Evolutionary conservation across 176 grass and related monocot genomes (phyloP).

Genomic region (Zoysia japonica): DNA sequence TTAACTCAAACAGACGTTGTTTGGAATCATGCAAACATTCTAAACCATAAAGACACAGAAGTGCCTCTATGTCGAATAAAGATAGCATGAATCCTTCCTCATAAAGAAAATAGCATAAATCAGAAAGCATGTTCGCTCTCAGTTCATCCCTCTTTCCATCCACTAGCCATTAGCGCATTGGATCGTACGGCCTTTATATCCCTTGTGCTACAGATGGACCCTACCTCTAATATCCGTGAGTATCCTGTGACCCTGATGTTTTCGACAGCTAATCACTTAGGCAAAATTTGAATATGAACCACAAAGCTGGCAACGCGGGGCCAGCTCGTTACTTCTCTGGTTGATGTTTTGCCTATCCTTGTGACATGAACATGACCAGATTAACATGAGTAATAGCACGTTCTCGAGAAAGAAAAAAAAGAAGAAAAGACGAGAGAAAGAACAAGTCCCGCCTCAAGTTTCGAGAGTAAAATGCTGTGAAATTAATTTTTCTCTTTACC

Average conservation of each 20-base stretch:
- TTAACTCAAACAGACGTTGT: neutral
- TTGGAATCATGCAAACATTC: neutral
- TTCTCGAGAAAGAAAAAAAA: too few species aligned
- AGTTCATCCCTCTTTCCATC: neutral
- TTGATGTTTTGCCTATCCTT: neutral
- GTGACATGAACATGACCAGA: neutral
- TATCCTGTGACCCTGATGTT: neutral
- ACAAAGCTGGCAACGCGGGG: neutral
- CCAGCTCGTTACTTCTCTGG: neutral
- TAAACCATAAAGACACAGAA: constrained; percentile 1
- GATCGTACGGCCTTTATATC: neutral
- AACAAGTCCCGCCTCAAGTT: neutral
- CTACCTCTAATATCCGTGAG: neutral
- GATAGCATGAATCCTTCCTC: neutral
- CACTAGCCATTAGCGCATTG: neutral
- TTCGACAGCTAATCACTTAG: neutral
- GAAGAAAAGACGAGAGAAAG: neutral
- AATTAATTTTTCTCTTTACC: neutral
- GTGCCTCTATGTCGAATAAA: neutral
- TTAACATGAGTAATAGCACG: too few species aligned
- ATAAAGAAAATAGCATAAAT: neutral
- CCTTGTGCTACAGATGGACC: neutral
- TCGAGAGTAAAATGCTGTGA: neutral
- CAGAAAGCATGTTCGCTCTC: neutral
- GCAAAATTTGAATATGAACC: neutral